phyloP scores from a whole-genome alignment of 140 eudicot genomes.

The Senecio squalidus region DNA sequence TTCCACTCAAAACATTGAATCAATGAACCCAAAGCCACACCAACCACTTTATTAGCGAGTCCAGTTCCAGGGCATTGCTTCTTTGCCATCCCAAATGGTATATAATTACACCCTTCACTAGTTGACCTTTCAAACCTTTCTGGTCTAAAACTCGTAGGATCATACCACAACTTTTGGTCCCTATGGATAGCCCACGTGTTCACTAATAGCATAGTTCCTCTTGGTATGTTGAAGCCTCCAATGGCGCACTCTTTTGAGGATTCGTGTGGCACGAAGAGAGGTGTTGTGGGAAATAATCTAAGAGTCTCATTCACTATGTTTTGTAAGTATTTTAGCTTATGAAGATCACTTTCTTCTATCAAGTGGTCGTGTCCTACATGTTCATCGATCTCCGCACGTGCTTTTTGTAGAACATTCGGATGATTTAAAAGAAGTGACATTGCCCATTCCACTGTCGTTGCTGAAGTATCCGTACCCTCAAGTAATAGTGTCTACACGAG shows the following conservation, averaged over 20 bases:
- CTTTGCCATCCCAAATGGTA: constrained; percentile 57
- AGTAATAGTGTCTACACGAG: constrained; percentile 25
- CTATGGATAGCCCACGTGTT: constrained; percentile 34
- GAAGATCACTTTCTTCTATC: constrained; percentile 34
- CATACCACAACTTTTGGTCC: constrained; percentile 35
- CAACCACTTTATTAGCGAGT: constrained; percentile 39
- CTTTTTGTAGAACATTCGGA: constrained; percentile 37
- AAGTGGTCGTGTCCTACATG: constrained; percentile 23
- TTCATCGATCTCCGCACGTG: constrained; percentile 28
- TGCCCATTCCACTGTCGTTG: constrained; percentile 44
- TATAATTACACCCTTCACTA: constrained; percentile 27
- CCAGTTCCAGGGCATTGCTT: constrained; percentile 37
- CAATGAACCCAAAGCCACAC: constrained; percentile 34
- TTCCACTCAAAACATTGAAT: constrained; percentile 56
- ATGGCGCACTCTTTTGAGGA: constrained; percentile 22
- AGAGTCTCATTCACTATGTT: constrained; percentile 28
- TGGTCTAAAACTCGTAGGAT: constrained; percentile 40
- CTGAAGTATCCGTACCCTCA: constrained; percentile 40
- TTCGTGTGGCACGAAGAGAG: constrained; percentile 11
- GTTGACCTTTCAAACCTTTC: constrained; percentile 35
- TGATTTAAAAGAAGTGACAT: constrained; percentile 53
- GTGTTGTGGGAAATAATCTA: constrained; percentile 23
- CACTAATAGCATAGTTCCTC: constrained; percentile 28
- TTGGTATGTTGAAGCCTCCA: constrained; percentile 21
- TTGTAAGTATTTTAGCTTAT: constrained; percentile 35